Conservation (phyloP, 2,329 filamentous ascomycete genomes). For the Penicillium carneum region DNA sequence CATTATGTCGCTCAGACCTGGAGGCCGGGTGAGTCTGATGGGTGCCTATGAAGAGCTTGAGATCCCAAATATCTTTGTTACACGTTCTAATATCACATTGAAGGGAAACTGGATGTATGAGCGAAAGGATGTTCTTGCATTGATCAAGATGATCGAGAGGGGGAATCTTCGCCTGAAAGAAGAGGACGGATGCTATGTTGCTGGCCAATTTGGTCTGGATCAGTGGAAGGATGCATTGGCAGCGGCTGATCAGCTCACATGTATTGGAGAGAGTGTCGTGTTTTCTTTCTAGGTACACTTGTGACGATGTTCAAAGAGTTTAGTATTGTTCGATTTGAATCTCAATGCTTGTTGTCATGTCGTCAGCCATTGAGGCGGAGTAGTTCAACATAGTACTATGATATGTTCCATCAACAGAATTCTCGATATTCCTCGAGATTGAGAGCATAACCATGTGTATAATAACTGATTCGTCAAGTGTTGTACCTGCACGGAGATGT, state of each 20-base stretch:
- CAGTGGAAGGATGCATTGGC: background rate
- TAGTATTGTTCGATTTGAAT: background rate
- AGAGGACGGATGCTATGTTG: background rate
- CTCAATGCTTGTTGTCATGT: background rate
- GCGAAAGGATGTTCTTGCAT: background rate
- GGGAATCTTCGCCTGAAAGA: background rate
- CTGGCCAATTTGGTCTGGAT: background rate
- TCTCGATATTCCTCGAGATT: too few species aligned
- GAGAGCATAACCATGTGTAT: background rate
- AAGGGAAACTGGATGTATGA: background rate
- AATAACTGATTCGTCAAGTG: background rate
- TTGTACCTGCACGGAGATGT: background rate
- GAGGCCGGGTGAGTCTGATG: background rate
- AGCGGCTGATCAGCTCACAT: background rate
- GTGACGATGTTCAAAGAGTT: background rate
- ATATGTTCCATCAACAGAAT: background rate
- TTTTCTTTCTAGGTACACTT: background rate
- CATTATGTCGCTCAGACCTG: background rate
- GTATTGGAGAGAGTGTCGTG: background rate
- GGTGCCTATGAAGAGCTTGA: background rate
- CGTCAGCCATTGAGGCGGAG: background rate
- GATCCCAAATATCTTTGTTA: background rate
- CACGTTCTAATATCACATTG: background rate
- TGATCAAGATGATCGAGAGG: background rate
- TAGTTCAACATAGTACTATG: background rate